Conservation (phyloP, 192 early-diverging fungal species). For the Rhizophagus sp. region DNA sequence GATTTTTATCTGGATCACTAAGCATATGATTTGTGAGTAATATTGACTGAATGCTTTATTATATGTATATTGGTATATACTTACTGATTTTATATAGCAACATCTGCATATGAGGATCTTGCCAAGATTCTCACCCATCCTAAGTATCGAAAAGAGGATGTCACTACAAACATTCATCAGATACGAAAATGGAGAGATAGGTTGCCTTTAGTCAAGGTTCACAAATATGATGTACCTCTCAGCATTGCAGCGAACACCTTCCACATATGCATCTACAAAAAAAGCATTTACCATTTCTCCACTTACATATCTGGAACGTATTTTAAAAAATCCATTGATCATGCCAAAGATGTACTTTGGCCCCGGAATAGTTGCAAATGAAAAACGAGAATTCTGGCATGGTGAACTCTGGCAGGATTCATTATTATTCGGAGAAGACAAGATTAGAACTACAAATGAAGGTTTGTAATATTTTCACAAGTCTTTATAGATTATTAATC, state of each 20-base stretch:
- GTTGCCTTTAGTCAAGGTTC: background rate
- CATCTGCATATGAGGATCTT: conserved; percentile 9
- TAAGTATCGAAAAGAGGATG: background rate
- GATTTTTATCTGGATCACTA: too few relatives aligned
- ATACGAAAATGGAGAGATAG: conserved; percentile 9
- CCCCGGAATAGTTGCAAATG: background rate
- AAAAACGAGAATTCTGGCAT: conserved; percentile 8
- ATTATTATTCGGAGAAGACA: background rate
- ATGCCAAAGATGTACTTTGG: conserved; percentile 12
- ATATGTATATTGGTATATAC: too few relatives aligned
- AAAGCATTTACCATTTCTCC: background rate
- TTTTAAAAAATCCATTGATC: background rate
- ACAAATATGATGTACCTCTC: background rate
- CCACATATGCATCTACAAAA: background rate
- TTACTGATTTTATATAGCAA: background rate
- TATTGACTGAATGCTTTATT: too few relatives aligned
- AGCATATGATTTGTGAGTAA: too few relatives aligned
- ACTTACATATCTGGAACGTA: background rate
- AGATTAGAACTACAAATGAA: background rate
- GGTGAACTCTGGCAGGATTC: background rate
- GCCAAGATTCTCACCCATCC: background rate
- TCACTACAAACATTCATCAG: background rate
- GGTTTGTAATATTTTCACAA: background rate
- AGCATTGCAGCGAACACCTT: background rate
- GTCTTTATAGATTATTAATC: too few relatives aligned